Evolutionary conservation across 495 filamentous ascomycete species (phyloP), one percentile per base, ranked within the genome.

Genomic region (Podospora conica): DNA sequence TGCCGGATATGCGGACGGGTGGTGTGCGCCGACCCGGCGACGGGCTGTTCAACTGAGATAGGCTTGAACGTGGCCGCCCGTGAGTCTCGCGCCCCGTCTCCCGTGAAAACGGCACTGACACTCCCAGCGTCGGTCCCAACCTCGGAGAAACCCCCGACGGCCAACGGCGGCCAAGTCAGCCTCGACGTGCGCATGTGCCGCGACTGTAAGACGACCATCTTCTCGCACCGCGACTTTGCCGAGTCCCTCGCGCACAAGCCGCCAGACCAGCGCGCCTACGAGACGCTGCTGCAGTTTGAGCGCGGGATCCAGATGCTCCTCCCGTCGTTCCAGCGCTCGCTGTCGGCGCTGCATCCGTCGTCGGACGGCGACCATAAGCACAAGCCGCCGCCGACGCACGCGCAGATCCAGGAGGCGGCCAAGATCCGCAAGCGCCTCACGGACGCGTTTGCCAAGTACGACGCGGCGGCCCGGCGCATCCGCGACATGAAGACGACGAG

Each of bases 1-100:
- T 98, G 95, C 75, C 86, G 95, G 62, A 86, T 96, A 74, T 98
- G 95, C 70, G 95, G 95, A 31, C 84, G 87, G 63, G 92, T 98
- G 0, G 92, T 98, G 1, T 98, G 95, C 70, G 92, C 90, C 18
- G 95, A 98, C 76, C 85, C 84, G 2, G 79, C 81, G 48, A 98
- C 95, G 0, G 88, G 77, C 20, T 98, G 95, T 76, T 98, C 95
- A 1, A 85, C 78, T 56, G 93, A 96, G 69, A 83, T 97, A 55
- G 90, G 87, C 10, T 73, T 98, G 61, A 90, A 88, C 73, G 89
- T 97, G 24, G 80, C 90, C 1, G 76, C 68, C 58, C 69, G 91
- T 93, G 83, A 74, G 88, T 81, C 11, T 21, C 20, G 24, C 3
- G 1, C 0, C 1, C 29, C 23, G 0, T 1, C 28, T 48, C 24